phyloP scores from a whole-genome alignment of 1,284 basidiomycete species.

The Hemileia vastatrix region DNA sequence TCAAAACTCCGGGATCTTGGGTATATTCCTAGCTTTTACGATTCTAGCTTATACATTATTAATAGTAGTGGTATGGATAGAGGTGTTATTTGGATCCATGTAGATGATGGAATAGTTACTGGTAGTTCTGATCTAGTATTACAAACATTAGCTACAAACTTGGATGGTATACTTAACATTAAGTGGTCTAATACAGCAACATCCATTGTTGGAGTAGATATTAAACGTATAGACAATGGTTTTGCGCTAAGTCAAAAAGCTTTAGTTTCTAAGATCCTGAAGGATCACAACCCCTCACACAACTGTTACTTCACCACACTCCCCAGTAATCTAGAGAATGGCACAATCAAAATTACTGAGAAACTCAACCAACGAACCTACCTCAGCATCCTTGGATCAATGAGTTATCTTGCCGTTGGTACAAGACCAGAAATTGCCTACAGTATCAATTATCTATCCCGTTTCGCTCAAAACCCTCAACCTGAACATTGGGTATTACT shows the following conservation, averaged over 20 bases:
- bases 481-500: background rate
- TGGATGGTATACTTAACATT: background rate
- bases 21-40: background rate
- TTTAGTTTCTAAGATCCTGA: background rate
- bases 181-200: background rate
- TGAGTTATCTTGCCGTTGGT: too few relatives aligned
- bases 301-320: too few relatives aligned
- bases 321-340: too few relatives aligned
- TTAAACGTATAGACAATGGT: background rate
- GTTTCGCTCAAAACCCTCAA: background rate
- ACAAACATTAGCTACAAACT: background rate
- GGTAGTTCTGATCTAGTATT: background rate
- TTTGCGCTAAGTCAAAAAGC: background rate
- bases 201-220: constrained; percentile 1
- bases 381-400: too few relatives aligned
- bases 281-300: too few relatives aligned
- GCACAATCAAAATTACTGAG: too few relatives aligned
- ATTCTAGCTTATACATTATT: background rate
- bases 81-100: background rate
- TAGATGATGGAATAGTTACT: background rate
- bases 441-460: too few relatives aligned
- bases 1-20: background rate
- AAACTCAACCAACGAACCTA: too few relatives aligned
- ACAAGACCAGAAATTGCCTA: too few relatives aligned
- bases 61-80: background rate